Evolutionary conservation across 352 stramenopile species (phyloP).

Genomic region (Phytopythium cucurbitacearum): DNA sequence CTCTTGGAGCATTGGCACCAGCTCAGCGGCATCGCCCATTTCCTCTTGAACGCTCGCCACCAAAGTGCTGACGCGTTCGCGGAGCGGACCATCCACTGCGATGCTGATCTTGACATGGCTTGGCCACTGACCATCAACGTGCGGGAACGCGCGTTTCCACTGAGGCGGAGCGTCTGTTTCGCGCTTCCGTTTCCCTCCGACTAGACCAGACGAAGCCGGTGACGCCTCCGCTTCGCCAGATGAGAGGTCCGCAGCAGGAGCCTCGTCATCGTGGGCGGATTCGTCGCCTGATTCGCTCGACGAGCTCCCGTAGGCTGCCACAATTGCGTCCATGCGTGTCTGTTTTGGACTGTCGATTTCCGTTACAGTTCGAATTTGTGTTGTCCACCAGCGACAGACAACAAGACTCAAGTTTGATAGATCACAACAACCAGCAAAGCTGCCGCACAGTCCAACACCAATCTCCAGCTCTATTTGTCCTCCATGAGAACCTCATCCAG

Average conservation of each 20-base stretch:
- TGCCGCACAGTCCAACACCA: too few species aligned
- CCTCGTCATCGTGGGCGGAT: constrained; percentile 13
- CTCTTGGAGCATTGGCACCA: constrained; percentile 35
- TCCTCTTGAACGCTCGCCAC: constrained; percentile 28
- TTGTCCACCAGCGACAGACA: background rate
- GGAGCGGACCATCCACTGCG: constrained; percentile 18
- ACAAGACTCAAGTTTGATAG: background rate
- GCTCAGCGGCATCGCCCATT: constrained; percentile 14
- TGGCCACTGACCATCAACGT: constrained; percentile 81
- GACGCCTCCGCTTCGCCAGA: background rate
- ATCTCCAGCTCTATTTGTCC: constrained; percentile 22
- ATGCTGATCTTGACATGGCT: constrained; percentile 65
- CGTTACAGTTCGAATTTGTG: background rate
- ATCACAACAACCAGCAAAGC: too few species aligned
- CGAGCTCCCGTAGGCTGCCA: constrained; percentile 26
- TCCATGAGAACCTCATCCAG: constrained; percentile 65
- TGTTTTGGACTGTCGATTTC: background rate
- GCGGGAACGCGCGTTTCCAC: constrained; percentile 64
- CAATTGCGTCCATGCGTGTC: constrained; percentile 36
- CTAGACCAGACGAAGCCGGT: background rate
- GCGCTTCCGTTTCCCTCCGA: constrained; percentile 44
- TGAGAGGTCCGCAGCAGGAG: background rate
- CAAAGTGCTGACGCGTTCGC: constrained; percentile 13
- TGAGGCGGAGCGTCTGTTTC: constrained; percentile 8
- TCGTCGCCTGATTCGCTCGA: constrained; percentile 16